Evolutionary conservation across 2,329 filamentous ascomycete genomes (phyloP), one percentile per base, ranked within the genome.

Genomic region (Lachnellula hyalina): DNA sequence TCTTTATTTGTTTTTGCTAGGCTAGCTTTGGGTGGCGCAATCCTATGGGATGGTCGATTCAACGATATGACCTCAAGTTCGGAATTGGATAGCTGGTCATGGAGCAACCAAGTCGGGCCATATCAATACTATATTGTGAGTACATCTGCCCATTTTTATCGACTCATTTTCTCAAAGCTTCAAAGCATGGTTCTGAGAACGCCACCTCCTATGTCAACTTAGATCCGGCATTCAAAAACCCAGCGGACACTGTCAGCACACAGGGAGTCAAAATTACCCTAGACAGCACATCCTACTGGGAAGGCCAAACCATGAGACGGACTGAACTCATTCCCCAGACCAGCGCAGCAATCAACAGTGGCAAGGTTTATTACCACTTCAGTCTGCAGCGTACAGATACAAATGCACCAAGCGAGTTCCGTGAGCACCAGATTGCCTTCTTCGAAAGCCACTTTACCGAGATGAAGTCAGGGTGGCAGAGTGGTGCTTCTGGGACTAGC

Each of bases 361-460:
- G 85, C 44, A 84, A 80, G 49, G 79, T 88, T 35, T 87, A 78
- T 72, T 90, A 89, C 70, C 86, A 90, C 70, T 89, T 89, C 72
- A 84, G 79, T 56, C 77, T 90, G 63, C 81, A 80, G 74, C 77
- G 82, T 42, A 74, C 72, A 15, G 74, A 73, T 48, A 76, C 72
- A n/a, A 87, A 88, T 65, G 73, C 83, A 0, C 86, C 86, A 0
- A 78, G 76, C 42, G 71, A 76, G 4, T 77, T 74, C 5, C 78
- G 83, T 51, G 85, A 89, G 73, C 86, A 89, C 71, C 85, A 89
- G 71, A 74, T 76, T 62, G 72, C 70, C 65, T 77, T 77, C 70
- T 83, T 82, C 73, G 85, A 87, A 72, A 81, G 77, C 69, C 85
- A 89, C 71, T 89, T 89, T 71, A 88, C 85, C n/a, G 86, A 89